Evolutionary conservation across 108 stramenopile species (phyloP), one percentile per base, ranked within the genome.

Genomic region (Pelagomonas calceolata): DNA sequence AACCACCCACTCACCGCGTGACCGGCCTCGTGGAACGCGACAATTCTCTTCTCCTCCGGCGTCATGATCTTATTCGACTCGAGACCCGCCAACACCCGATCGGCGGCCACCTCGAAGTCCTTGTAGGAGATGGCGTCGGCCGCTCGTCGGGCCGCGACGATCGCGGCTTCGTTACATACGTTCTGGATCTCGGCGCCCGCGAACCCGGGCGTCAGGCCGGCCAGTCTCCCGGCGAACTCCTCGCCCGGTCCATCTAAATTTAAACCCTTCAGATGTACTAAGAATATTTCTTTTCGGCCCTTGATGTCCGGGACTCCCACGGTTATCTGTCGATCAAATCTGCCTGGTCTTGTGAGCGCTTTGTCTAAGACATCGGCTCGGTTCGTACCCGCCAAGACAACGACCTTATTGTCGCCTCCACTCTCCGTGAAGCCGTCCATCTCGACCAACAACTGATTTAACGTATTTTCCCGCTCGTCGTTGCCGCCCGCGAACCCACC

Each of bases 21-120:
- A n/a, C 96, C 96, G 17, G 96, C 94, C 84, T 97, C 96, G 77
- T 97, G 96, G 82, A 95, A 88, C 1, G 96, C 96, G 34, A 97
- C 95, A 46, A 95, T 93, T 30, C 78, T 70, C 70, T 85, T 85
- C 80, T 97, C 94, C 46, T 92, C 87, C 30, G 79, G 72, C 63
- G 88, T 84, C 89, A 97, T 95, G 69, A 97, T 89, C 75, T 93
- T 90, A 75, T 92, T 88, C 67, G 86, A 85, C 75, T 94, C 94
- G 75, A 98, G 79, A n/a, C 97, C 97, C 31, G 92, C 95, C 71
- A 98, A 91, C 69, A 98, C 87, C 64, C 96, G 86, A 72, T 98
- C 96, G 14, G 85, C 86, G 14, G 94, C 95, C 66, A 84, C 87
- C 78, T 98, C 95, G 75, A 98, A 95, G 81, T 95, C 93, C 10